Evolutionary conservation across 805 yeast genomes (phyloP).

Genomic region (Pichia phayaonensis): DNA sequence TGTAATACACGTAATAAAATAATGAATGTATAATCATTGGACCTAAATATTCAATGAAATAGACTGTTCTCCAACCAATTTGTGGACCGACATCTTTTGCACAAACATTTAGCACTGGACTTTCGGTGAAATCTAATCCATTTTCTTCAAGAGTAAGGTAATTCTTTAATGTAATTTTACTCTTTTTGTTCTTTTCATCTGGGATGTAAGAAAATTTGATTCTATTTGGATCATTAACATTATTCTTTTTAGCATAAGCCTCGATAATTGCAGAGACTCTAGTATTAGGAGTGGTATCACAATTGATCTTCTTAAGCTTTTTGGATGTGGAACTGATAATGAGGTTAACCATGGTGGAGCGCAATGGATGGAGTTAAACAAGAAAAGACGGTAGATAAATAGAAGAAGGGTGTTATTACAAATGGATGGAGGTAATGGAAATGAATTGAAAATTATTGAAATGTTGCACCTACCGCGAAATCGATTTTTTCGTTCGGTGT

Average conservation of each 20-base stretch:
- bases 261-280: constrained; percentile 31
- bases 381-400: neutral
- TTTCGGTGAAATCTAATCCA: constrained; percentile 28
- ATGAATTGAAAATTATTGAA: neutral
- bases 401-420: neutral
- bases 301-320: constrained; percentile 41
- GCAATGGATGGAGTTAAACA: neutral
- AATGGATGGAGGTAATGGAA: neutral
- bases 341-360: constrained; percentile 34
- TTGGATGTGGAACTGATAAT: constrained; percentile 56
- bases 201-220: constrained; percentile 43
- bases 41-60: constrained; percentile 79
- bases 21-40: constrained; percentile 77
- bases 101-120: constrained; percentile 37
- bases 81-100: constrained; percentile 93
- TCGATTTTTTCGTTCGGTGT: neutral
- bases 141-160: constrained; percentile 39
- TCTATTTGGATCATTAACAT: constrained; percentile 36
- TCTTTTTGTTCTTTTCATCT: constrained; percentile 23
- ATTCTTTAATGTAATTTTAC: constrained; percentile 37
- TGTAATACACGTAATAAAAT: constrained; percentile 41
- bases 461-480: neutral
- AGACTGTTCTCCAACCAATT: constrained; percentile 88
- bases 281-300: constrained; percentile 31
- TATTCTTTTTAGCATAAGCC: constrained; percentile 34